A percentile compares a stretch with the other conserved stretches of the same genome.
Conservation (phyloP, 139 green algal species). For the Chlamydomonas schloesseri region DNA sequence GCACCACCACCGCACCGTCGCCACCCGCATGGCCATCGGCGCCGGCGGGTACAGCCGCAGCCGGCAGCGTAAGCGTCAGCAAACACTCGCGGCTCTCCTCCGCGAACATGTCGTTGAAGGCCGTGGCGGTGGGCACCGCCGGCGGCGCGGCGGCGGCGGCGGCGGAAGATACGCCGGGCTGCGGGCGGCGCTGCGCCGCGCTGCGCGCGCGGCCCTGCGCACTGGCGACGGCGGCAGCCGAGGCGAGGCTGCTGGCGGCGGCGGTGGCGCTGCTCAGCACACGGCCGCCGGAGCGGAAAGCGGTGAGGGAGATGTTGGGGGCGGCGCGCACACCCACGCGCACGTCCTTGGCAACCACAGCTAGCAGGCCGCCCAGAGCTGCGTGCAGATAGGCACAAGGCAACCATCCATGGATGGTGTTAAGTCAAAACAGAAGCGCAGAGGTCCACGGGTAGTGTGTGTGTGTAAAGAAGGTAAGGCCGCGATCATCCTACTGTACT, state of each 20-base stretch:
- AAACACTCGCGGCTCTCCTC: constrained; percentile 63
- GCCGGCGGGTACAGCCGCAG: no score
- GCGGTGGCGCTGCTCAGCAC: background rate
- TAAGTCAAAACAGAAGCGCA: no score
- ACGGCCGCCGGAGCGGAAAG: constrained; percentile 15
- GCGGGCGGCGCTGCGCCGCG: no score
- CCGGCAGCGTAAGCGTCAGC: constrained; percentile 48
- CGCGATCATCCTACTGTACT: no score
- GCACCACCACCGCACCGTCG: background rate
- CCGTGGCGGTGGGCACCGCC: background rate
- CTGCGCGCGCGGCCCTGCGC: background rate
- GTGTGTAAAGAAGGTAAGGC: no score
- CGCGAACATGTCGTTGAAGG: constrained; percentile 58
- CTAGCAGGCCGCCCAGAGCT: constrained; percentile 64
- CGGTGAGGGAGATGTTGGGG: background rate
- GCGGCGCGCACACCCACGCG: constrained; percentile 17
- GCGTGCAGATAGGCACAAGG: no score
- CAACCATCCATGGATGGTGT: no score
- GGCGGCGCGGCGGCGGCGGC: background rate
- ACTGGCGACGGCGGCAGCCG: no score
- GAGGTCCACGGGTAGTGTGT: no score
- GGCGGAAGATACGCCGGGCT: background rate
- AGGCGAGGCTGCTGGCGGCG: background rate
- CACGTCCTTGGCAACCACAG: constrained; percentile 58
- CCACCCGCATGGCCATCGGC: background rate